Percentiles rank a stretch among this genome's conserved stretches.
These are phyloP conservation scores for Diplodia corticola DNA, from an alignment of 2,329 filamentous ascomycete species.

Conservation along the genomic window DNA sequence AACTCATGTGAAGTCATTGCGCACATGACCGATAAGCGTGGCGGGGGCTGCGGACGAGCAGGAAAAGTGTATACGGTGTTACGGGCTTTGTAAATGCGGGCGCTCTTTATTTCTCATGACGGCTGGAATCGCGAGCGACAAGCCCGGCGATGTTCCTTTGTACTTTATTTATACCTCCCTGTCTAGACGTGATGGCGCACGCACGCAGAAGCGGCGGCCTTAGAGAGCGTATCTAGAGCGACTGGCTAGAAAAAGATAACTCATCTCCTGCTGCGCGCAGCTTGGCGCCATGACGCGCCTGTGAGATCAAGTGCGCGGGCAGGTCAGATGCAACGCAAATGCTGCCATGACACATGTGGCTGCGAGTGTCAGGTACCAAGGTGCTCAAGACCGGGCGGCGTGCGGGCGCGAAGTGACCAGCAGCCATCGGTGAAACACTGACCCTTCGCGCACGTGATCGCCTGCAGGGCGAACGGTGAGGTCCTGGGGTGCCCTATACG, in stretches of 20 bases:
- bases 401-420: not conserved
- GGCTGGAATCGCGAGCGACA: not conserved
- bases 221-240: conserved; percentile 10
- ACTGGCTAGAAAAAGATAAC: not conserved
- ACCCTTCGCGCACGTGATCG: conserved; percentile 2
- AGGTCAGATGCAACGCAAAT: conserved; percentile 7
- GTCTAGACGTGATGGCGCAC: conserved; percentile 8
- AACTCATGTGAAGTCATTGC: conserved; percentile 51
- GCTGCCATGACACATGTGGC: not conserved
- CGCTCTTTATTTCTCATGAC: not conserved
- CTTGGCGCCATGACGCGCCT: not conserved
- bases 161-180: conserved; percentile 15
- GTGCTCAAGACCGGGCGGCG: conserved; percentile 2
- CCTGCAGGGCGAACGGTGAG: conserved; percentile 6
- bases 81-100: conserved; percentile 22
- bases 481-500: conserved; percentile 11
- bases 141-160: conserved; percentile 3
- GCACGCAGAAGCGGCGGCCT: not conserved
- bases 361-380: not conserved
- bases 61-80: conserved; percentile 23
- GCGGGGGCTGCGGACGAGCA: not conserved
- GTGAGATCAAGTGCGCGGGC: conserved; percentile 9
- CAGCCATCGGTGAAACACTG: not conserved
- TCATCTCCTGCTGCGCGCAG: not conserved
- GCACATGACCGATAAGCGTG: conserved; percentile 13